phyloP scores from a whole-genome alignment of 1,284 basidiomycete species.

The Serendipita sp. region DNA sequence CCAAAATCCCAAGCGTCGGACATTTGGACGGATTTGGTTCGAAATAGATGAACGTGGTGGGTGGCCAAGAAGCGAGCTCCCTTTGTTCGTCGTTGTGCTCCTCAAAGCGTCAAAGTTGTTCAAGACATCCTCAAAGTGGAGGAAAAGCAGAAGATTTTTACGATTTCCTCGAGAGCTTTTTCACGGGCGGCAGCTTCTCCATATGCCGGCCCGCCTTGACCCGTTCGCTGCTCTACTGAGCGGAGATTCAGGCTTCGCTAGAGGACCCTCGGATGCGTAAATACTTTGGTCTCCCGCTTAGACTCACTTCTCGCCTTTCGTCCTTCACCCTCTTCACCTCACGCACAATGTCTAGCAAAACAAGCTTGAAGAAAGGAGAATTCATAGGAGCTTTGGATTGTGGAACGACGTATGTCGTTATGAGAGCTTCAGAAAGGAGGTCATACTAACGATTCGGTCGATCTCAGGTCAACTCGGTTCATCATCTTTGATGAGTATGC shows the following conservation, averaged over 20 bases:
- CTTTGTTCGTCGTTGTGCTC: not conserved
- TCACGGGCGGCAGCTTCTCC: too few relatives aligned
- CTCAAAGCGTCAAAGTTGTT: not conserved
- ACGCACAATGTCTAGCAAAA: not conserved
- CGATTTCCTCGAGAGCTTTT: too few relatives aligned
- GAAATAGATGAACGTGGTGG: not conserved
- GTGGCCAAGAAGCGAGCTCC: not conserved
- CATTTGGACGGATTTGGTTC: not conserved
- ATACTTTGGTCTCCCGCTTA: not conserved
- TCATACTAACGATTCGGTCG: constrained; percentile 8
- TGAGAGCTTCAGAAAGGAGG: not conserved
- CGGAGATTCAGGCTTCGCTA: too few relatives aligned
- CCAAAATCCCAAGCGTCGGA: not conserved
- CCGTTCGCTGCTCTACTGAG: too few relatives aligned
- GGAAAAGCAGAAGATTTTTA: too few relatives aligned
- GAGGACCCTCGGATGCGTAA: too few relatives aligned
- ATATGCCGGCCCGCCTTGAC: too few relatives aligned
- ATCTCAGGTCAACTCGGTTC: constrained; percentile 74
- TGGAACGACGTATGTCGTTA: constrained; percentile 67
- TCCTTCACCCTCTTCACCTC: not conserved
- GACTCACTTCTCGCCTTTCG: not conserved
- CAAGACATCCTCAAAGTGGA: too few relatives aligned
- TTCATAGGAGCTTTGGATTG: constrained; percentile 86
- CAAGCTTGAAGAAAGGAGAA: constrained; percentile 40
- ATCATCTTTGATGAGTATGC: constrained; percentile 87